These are phyloP conservation scores for Boletus vermiculosoides DNA, from an alignment of 768 basidiomycete species.

Conservation along the genomic window DNA sequence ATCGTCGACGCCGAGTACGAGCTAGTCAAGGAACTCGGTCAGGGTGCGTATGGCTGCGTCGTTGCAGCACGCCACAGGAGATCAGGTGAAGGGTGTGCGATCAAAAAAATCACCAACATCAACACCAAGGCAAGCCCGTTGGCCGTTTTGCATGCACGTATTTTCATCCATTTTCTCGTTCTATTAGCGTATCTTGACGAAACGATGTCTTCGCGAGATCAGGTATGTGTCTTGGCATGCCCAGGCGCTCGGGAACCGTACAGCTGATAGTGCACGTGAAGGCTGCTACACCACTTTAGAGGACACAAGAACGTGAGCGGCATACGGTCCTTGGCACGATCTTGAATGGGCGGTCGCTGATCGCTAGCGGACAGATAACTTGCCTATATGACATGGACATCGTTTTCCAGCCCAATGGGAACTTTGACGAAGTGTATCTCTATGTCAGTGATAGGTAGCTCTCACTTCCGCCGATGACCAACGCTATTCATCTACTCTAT, in stretches of 20 bases:
- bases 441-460: conserved; percentile 52
- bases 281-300: conserved; percentile 94
- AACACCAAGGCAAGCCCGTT: conserved; percentile 68
- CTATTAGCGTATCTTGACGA: conserved; percentile 85
- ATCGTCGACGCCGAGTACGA: conserved; percentile 87
- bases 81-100: conserved; percentile 87
- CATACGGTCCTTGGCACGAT: conserved; percentile 24
- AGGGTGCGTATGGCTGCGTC: conserved; percentile 93
- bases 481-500: conserved; percentile 12
- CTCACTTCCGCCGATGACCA: neutral
- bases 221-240: conserved; percentile 47
- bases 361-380: conserved; percentile 63
- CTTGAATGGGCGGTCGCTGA: conserved; percentile 4
- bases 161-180: conserved; percentile 10
- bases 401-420: conserved; percentile 85
- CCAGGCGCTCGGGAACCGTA: neutral
- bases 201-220: conserved; percentile 94
- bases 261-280: conserved; percentile 32
- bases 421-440: conserved; percentile 96
- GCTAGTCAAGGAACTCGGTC: conserved; percentile 95
- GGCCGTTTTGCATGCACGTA: neutral
- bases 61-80: conserved; percentile 80
- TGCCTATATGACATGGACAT: conserved; percentile 99
- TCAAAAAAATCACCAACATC: conserved; percentile 96
- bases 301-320: conserved; percentile 91